Evolutionary conservation across 73 alveolate genomes (phyloP), one percentile per base, ranked within the genome.

Genomic region (Breviolum minutum): DNA sequence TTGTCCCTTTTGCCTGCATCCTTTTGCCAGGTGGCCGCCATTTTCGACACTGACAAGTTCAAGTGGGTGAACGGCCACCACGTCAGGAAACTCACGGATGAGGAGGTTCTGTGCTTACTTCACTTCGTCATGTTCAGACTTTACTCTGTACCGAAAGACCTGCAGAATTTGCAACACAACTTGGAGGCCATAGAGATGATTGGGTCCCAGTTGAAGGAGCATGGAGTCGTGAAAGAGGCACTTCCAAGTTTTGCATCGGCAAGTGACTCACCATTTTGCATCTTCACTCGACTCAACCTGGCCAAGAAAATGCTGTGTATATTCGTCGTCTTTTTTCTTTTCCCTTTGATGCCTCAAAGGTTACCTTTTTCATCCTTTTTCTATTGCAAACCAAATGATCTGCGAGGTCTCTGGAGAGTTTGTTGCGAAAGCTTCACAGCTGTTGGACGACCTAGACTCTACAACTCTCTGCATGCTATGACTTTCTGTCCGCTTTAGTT

Each of bases 11-110:
- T 20, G 81, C 81, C 7, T 11, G 26, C 13, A 71, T 22, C 30
- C 85, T 7, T 76, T 54, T 24, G 19, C 7, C 48, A 94, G 99
- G 99, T 94, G 85, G 99, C 99, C 27, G 99, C 99, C 19, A 80
- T 94, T 76, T 94, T 94, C 22, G 99, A 94, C 94, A 40, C 93
- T 14, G 99, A 94, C 99, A 94, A 94, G 99, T 94, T 76, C 84
- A 76, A 80, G 93, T 94, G 99, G 99, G 99, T 94, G 40, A 94
- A 94, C 71, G 99, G 94, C 26, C 91, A 94, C 64, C 99, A 94
- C 48, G 91, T 94, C 60, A 68, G 99, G 40, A 20, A 85, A 66
- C 71, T 94, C 19, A 63, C 48, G n/a, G 99, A 94, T 22, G 99
- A 94, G 79, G 94, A 94, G 99, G 99, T 66, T n/a, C 40, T 19